Percentiles rank a stretch among this genome's conserved stretches.
These are phyloP conservation scores for Eucalyptus tenuipes DNA, from an alignment of 345 rosid genomes.

Conservation along the genomic window DNA sequence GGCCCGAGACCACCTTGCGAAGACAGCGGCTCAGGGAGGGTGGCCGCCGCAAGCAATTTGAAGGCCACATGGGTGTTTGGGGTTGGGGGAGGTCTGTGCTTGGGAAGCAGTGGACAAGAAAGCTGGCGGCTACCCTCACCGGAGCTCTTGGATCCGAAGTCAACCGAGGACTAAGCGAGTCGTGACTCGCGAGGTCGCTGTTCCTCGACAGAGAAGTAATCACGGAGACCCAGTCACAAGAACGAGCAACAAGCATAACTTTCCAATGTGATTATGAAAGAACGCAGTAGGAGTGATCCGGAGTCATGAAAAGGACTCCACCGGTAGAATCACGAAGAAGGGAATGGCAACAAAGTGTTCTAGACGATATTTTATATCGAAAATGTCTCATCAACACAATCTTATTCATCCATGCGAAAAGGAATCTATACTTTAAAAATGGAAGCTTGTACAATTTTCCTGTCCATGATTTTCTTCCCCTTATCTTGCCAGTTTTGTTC, in stretches of 20 bases:
- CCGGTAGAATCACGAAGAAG: neutral
- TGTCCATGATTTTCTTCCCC: too few species aligned
- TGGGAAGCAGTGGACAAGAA: too few species aligned
- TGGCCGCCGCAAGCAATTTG: too few species aligned
- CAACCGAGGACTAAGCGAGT: neutral
- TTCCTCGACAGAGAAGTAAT: neutral
- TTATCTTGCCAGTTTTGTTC: neutral
- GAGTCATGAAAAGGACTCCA: neutral
- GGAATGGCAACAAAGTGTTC: neutral
- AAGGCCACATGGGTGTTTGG: too few species aligned
- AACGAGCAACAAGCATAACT: neutral
- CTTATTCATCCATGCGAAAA: fast-evolving
- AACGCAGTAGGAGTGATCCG: neutral
- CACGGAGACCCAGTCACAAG: neutral
- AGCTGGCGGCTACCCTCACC: neutral
- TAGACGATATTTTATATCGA: neutral
- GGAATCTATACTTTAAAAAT: neutral
- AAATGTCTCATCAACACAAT: fast-evolving
- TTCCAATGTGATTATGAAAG: neutral
- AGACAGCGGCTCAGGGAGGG: neutral
- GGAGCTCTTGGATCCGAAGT: neutral
- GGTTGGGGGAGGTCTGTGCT: too few species aligned
- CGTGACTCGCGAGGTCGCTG: neutral
- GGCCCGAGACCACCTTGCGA: neutral
- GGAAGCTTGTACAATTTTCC: neutral